These are phyloP conservation scores for Quercus tomentella DNA, from an alignment of 331 rosid species.

Conservation along the genomic window DNA sequence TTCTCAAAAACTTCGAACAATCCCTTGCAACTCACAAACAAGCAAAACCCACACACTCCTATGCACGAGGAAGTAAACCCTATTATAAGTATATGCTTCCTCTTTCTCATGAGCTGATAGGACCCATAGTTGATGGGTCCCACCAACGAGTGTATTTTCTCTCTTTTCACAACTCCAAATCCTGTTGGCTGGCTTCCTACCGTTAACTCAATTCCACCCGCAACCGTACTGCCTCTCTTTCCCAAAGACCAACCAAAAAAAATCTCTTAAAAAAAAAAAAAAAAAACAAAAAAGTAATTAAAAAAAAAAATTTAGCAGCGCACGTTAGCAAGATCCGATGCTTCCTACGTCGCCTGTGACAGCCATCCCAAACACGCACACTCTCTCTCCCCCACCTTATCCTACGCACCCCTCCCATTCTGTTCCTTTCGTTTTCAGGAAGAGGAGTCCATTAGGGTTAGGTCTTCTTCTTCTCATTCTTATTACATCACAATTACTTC, in stretches of 20 bases:
- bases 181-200: too few species aligned
- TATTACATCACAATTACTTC: too few species aligned
- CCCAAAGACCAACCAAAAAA: not conserved
- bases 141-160: too few species aligned
- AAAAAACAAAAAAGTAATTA: not conserved
- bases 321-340: slow-evolving; percentile 37
- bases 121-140: too few species aligned
- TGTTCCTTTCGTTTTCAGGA: slow-evolving; percentile 16
- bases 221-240: too few species aligned
- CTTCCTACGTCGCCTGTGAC: slow-evolving; percentile 27
- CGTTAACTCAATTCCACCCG: not conserved
- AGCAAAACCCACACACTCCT: accelerated
- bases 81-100: accelerated
- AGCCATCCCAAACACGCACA: slow-evolving; percentile 14
- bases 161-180: too few species aligned
- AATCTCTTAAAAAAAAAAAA: not conserved
- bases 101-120: accelerated
- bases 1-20: too few species aligned
- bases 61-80: accelerated
- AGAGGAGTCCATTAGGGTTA: slow-evolving; percentile 29
- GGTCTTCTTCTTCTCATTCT: slow-evolving; percentile 11
- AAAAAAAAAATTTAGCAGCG: slow-evolving; percentile 11
- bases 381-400: slow-evolving; percentile 34
- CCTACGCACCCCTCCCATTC: slow-evolving; percentile 60
- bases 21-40: too few species aligned